Evolutionary conservation across 2,329 filamentous ascomycete genomes (phyloP).

Genomic region (Sporothrix variecibatus): DNA sequence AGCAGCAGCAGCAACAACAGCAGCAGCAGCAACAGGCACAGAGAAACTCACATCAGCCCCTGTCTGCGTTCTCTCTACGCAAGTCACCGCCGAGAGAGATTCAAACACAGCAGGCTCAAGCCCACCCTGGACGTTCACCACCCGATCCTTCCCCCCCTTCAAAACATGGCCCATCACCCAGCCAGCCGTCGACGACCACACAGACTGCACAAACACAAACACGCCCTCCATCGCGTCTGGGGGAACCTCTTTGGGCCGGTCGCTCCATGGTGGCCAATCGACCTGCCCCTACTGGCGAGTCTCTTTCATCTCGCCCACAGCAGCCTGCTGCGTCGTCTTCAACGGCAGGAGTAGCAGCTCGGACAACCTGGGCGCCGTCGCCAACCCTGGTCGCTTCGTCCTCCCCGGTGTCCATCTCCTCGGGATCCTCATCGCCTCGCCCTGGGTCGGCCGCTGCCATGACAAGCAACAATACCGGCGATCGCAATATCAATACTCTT

Average conservation of each 20-base stretch:
- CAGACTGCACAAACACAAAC: background rate
- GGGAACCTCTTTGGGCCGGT: background rate
- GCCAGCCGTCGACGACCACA: background rate
- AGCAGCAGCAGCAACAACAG: background rate
- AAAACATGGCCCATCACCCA: background rate
- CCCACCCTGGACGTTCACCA: background rate
- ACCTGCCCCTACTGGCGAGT: background rate
- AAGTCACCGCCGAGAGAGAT: background rate
- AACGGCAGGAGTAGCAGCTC: background rate
- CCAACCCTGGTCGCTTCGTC: background rate
- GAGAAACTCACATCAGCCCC: background rate
- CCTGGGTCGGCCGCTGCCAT: background rate
- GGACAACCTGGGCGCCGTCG: background rate
- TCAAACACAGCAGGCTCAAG: background rate
- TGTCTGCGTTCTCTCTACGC: background rate
- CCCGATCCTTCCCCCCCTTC: background rate
- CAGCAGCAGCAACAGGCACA: background rate
- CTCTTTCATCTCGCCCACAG: background rate
- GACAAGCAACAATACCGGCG: background rate
- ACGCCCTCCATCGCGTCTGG: background rate
- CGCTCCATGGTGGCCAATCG: background rate
- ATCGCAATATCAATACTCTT: background rate
- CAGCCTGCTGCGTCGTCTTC: background rate
- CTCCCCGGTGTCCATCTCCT: conserved; percentile 3
- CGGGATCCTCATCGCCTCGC: background rate